Base-by-base conservation (phyloP, 2,329 filamentous ascomycete genomes). In the Colletotrichum limetticola region DNA sequence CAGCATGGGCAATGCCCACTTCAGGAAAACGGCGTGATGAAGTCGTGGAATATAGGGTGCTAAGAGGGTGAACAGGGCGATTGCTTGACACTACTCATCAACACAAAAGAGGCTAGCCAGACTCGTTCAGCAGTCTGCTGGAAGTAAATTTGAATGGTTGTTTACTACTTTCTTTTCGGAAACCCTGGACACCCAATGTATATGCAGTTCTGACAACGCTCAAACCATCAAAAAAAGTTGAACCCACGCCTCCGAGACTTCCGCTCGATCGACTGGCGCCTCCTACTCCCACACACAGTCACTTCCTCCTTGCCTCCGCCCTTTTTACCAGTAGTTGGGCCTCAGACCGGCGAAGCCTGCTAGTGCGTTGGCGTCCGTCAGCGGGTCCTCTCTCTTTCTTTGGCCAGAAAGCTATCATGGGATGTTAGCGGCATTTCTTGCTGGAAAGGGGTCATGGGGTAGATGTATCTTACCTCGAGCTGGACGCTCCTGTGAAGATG, bases 401-500 rank as follows among this genome's bases (percentile, higher is more conserved):
- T 94, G 92, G 19, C 93, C 93, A 57, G 89, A 89, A 78, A 93
- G 81, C 91, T 93, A 68, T 78, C 58, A 78, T 66, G 26, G 35
- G 42, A 62, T 74, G 74, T 66, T 60, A 74, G 75, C 30, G 7
- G 32, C 62, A 56, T 3, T 62, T 12, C 28, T 12, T n/a, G 37
- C 2, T 9, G 4, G 37, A 2, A 7, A 6, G 30, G 37, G 9
- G 26, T 6, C 5, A 49, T n/a, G 3, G 52, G 11, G 46, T n/a
- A 24, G 19, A 16, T 14, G 2, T 35, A 42, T 28, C 35, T 68
- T 89, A 93, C 91, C 89, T 99, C 97, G 75, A 98, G 87, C 81
- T 98, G 95, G 76, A 99, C 97, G 77, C 94, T 92, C 78, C 96
- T 93, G 84, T 99, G 97, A 75, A 98, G 89, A 83, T 98, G 94